These are phyloP conservation scores for Hypoxylon perforatum DNA, from an alignment of 495 filamentous ascomycete genomes.

Conservation along the genomic window DNA sequence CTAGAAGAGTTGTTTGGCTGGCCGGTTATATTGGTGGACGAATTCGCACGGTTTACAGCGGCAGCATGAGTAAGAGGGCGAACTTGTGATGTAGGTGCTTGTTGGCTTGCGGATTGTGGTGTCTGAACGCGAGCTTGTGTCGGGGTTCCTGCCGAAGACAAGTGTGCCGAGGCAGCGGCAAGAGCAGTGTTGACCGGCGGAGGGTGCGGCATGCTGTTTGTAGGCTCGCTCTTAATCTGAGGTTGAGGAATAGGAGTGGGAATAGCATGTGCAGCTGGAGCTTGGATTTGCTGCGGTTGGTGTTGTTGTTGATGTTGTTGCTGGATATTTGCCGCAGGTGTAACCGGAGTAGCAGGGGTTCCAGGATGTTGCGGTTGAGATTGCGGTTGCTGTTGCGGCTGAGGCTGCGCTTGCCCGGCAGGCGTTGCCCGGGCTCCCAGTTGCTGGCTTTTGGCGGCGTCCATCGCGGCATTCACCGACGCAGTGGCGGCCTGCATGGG, in stretches of 20 bases:
- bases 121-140: conserved; percentile 60
- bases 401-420: conserved; percentile 39
- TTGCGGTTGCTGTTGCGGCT: conserved; percentile 31
- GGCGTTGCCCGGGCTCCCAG: conserved; percentile 47
- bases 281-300: conserved; percentile 39
- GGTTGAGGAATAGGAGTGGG: conserved; percentile 34
- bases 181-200: conserved; percentile 60
- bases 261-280: conserved; percentile 25
- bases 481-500: conserved; percentile 31
- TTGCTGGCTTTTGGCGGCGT: conserved; percentile 64
- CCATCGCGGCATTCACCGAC: conserved; percentile 51
- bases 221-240: conserved; percentile 55
- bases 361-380: conserved; percentile 28
- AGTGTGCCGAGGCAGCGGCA: conserved; percentile 51
- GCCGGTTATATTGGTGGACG: conserved; percentile 44
- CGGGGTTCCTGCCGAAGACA: conserved; percentile 55
- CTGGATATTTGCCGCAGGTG: conserved; percentile 51
- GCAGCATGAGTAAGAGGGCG: conserved; percentile 60
- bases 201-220: conserved; percentile 49
- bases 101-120: conserved; percentile 58
- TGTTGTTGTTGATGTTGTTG: conserved; percentile 51
- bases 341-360: conserved; percentile 49
- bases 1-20: conserved; percentile 50
- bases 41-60: conserved; percentile 57
- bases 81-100: conserved; percentile 48